Base-by-base conservation (phyloP, 2,329 filamentous ascomycete genomes). In the Dothideomycetes sp. region DNA sequence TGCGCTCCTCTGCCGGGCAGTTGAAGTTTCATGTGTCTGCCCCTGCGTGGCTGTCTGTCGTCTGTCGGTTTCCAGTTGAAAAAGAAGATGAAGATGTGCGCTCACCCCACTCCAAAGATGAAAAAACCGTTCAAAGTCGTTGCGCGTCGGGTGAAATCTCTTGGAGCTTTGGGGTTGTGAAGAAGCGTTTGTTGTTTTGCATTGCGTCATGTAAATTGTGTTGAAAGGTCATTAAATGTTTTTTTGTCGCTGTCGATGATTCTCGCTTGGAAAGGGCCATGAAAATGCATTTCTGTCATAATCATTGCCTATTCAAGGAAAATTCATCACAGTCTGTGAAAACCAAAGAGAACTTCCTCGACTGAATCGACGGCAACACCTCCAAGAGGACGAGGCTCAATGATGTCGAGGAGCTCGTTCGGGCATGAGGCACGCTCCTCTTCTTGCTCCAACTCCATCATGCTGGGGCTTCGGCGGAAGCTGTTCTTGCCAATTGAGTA, bases 381-480 rank as follows among this genome's bases (percentile, higher is more conserved):
- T 17, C 37, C 35, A 6, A 41, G 36, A n/a, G 49, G 51, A 18
- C 51, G 35, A 12, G 51, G 51, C 45, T 53, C 51, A 19, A 52
- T 45, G 38, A 53, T 15, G 28, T 19, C 37, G 16, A 41, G 41
- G 4, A 49, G 41, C 40, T 49, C 49, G 20, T 47, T 42, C 15
- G 36, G 40, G 29, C 45, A 50, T 11, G 28, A 23, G 8, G 43
- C 41, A 11, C 43, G 42, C 41, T 53, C 51, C 45, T 53, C 51
- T 37, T 51, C 49, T 17, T 52, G 42, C 43, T 49, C 47, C 17
- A 53, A 44, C 28, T 51, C 49, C n/a, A 47, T 27, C 27, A 40
- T 34, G 42, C 48, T 51, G 11, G 48, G 51, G 27, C 47, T 49
- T 25, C 49, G 49, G 19, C 45, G 44, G 17, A 49, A 40, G 45